phyloP scores from a whole-genome alignment of 768 basidiomycete genomes.

The Favolaschia claudopus region DNA sequence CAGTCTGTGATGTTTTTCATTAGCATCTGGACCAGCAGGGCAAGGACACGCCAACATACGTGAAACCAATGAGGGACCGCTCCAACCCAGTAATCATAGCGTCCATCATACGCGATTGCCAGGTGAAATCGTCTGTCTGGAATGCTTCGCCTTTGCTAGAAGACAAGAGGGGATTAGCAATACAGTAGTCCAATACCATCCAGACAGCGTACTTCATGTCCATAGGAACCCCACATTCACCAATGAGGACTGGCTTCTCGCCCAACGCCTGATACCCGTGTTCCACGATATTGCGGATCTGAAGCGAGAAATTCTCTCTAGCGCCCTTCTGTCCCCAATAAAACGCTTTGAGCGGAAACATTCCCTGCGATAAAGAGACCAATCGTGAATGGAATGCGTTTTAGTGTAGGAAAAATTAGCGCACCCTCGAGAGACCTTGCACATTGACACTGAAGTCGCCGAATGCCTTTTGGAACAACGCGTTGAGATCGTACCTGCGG shows the following conservation, averaged over 20 bases:
- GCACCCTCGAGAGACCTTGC: conserved; percentile 86
- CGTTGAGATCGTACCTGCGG: conserved; percentile 89
- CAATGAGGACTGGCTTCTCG: conserved; percentile 85
- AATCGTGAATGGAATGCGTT: not conserved
- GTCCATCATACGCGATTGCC: conserved; percentile 95
- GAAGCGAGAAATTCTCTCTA: conserved; percentile 81
- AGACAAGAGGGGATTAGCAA: not conserved
- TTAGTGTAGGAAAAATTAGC: conserved; percentile 25
- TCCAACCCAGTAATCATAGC: conserved; percentile 88
- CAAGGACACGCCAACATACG: conserved; percentile 58
- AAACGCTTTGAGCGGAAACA: conserved; percentile 80
- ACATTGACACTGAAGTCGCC: conserved; percentile 92
- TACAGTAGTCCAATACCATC: not conserved
- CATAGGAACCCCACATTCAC: conserved; percentile 96
- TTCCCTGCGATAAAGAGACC: conserved; percentile 61
- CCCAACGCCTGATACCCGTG: conserved; percentile 74
- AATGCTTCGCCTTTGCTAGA: conserved; percentile 77
- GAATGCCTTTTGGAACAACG: conserved; percentile 84
- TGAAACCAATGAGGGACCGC: conserved; percentile 78
- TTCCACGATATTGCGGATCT: conserved; percentile 82
- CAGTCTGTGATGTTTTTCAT: conserved; percentile 48
- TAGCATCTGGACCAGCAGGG: not conserved
- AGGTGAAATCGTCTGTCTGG: conserved; percentile 72
- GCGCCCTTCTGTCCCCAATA: conserved; percentile 90
- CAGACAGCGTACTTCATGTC: conserved; percentile 84